Evolutionary conservation across 768 basidiomycete species (phyloP), one percentile per base, ranked within the genome.

Genomic region (Naganishia vaughanmartiniae): DNA sequence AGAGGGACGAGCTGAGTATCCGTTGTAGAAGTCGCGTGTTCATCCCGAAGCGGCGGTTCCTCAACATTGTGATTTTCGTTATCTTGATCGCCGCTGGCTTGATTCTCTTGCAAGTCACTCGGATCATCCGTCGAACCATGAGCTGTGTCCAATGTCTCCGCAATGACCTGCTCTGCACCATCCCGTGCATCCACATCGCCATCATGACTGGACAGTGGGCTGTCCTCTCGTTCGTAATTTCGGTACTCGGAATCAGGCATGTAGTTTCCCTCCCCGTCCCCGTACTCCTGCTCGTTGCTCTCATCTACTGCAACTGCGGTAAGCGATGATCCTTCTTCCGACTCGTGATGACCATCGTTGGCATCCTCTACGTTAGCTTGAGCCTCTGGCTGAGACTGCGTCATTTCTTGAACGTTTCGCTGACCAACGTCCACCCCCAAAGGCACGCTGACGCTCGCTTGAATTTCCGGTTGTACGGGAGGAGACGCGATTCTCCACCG

Each of bases 401-500:
- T 2, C 19, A 31, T 36, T 58, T 58, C 33, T 24, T 39, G 15
- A 7, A 26, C 57, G 4, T 12, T 12, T 11, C 34, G 34, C n/a
- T 39, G 31, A 17, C 12, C 21, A 4, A 39, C 34, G 12, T 51
- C 48, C 19, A 6, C 48, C 14, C 7, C 17, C 9, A 15, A 15
- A 15, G 46, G 6, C 14, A 24, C 6, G 11, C 15, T 17, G 4
- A 31, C 30, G 15, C 10, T 34, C 15, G 34, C 57, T 34, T 24
- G 34, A 7, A 1, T 5, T 58, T 58, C 57, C 57, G 21, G 31
- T 24, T 51, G 48, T n/a, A 51, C n/a, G 0, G 34, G 15, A 1
- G 57, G 57, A 31, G 57, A 58, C 1, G 57, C 57, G 34, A 58
- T 58, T 39, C 57, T 58, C 57, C 57, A 58, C 12, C 57, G 57